phyloP scores from a whole-genome alignment of 2,329 filamentous ascomycete species.

The Sporothrix euskadiensis region DNA sequence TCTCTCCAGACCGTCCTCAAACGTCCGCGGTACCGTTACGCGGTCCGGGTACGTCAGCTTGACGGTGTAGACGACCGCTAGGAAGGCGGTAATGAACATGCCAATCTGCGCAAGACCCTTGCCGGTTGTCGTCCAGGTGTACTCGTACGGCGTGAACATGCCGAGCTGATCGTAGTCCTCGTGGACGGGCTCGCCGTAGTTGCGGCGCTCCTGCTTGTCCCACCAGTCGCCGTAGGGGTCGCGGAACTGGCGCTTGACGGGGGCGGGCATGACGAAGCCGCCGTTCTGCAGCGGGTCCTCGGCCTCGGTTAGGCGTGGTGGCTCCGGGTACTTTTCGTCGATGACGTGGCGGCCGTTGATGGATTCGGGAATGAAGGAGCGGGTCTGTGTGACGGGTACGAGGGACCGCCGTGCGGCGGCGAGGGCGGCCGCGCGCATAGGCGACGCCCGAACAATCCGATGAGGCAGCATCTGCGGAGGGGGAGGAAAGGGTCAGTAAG shows the following conservation, averaged over 20 bases:
- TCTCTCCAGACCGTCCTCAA: conserved; percentile 69
- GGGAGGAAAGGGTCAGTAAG: neutral
- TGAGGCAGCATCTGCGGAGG: conserved; percentile 59
- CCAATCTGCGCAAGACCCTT: conserved; percentile 70
- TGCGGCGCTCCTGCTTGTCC: conserved; percentile 95
- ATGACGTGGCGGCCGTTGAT: conserved; percentile 49
- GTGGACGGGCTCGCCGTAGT: conserved; percentile 94
- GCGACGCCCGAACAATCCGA: conserved; percentile 57
- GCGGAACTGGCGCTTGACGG: conserved; percentile 84
- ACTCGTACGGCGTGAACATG: conserved; percentile 85
- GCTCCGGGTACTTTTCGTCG: conserved; percentile 56
- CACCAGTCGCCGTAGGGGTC: conserved; percentile 94
- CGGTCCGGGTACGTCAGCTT: conserved; percentile 71
- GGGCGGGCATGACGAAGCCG: conserved; percentile 76
- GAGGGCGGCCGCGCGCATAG: conserved; percentile 49
- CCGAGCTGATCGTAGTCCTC: conserved; percentile 94
- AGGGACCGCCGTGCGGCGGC: conserved; percentile 49
- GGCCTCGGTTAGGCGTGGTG: conserved; percentile 53
- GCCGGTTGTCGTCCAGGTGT: conserved; percentile 74
- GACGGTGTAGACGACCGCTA: conserved; percentile 67
- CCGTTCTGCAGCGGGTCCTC: conserved; percentile 77
- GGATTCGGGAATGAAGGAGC: conserved; percentile 56
- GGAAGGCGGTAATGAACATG: conserved; percentile 63
- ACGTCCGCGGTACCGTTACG: conserved; percentile 68
- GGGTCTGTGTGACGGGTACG: conserved; percentile 54